Evolutionary conservation across 371 early-diverging fungal species (phyloP).

Genomic region (Synchytrium microbalum): DNA sequence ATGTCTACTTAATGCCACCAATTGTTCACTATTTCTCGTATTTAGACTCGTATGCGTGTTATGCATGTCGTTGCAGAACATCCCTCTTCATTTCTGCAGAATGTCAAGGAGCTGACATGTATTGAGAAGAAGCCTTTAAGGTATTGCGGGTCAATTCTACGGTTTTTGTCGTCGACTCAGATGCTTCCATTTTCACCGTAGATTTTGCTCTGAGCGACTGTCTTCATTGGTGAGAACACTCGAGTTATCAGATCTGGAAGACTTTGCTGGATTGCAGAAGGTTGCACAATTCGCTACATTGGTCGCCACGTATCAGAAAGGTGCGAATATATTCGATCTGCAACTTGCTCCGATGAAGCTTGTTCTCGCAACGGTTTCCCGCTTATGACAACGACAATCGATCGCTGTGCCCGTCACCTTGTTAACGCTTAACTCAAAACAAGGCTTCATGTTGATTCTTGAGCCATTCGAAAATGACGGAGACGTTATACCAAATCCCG

Average conservation of each 20-base stretch:
- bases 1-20: neutral
- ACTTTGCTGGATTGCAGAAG: constrained; percentile 71
- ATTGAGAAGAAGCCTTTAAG: constrained; percentile 91
- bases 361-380: neutral
- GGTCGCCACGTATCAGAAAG: constrained; percentile 92
- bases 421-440: too few species aligned
- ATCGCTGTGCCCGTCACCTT: too few species aligned
- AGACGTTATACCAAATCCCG: constrained; percentile 90
- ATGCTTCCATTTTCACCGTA: constrained; percentile 6
- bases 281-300: constrained; percentile 96
- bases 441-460: constrained; percentile 90
- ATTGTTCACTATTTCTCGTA: constrained; percentile 6
- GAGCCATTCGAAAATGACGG: constrained; percentile 97
- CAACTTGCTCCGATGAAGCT: too few species aligned
- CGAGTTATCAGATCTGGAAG: constrained; percentile 84
- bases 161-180: neutral
- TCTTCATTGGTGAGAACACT: constrained; percentile 82
- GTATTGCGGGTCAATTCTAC: constrained; percentile 12
- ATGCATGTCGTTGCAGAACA: constrained; percentile 97
- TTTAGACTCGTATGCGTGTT: constrained; percentile 88
- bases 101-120: constrained; percentile 85
- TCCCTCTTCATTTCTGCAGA: constrained; percentile 85
- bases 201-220: constrained; percentile 90
- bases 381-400: too few species aligned
- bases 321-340: too few species aligned